Evolutionary conservation across 192 early-diverging fungal genomes (phyloP).

Genomic region (Coemansia sp.): DNA sequence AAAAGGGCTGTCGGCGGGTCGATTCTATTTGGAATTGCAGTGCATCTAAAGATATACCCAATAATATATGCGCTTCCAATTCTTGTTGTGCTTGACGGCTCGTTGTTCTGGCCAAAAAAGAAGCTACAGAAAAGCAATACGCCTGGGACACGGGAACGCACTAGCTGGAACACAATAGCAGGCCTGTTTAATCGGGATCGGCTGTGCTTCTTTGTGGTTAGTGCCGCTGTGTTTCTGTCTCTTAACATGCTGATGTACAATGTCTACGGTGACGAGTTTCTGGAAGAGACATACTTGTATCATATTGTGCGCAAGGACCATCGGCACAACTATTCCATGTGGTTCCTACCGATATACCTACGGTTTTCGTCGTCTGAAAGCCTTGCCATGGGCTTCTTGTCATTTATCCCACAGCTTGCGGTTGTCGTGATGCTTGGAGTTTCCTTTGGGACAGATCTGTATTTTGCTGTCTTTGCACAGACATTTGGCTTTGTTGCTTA

Average conservation of each 20-base stretch:
- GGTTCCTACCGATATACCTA: constrained; percentile 96
- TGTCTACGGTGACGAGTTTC: constrained; percentile 80
- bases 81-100: constrained; percentile 60
- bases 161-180: constrained; percentile 9
- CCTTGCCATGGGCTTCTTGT: constrained; percentile 62
- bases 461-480: constrained; percentile 88
- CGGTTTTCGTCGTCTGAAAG: constrained; percentile 57
- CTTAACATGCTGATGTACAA: constrained; percentile 71
- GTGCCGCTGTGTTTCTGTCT: constrained; percentile 63
- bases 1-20: constrained; percentile 56
- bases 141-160: not conserved
- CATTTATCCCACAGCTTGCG: constrained; percentile 84
- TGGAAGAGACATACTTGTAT: constrained; percentile 91
- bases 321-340: constrained; percentile 97
- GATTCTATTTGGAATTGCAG: constrained; percentile 82
- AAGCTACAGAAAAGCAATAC: constrained; percentile 8
- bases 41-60: constrained; percentile 98
- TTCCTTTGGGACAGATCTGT: constrained; percentile 77
- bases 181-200: constrained; percentile 60
- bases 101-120: constrained; percentile 11
- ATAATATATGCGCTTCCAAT: constrained; percentile 91
- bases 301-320: constrained; percentile 96
- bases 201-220: constrained; percentile 63
- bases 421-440: constrained; percentile 68
- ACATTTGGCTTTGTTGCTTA: constrained; percentile 95